Conservation (phyloP, 495 filamentous ascomycete species). For the Daldinia bambusicola region DNA sequence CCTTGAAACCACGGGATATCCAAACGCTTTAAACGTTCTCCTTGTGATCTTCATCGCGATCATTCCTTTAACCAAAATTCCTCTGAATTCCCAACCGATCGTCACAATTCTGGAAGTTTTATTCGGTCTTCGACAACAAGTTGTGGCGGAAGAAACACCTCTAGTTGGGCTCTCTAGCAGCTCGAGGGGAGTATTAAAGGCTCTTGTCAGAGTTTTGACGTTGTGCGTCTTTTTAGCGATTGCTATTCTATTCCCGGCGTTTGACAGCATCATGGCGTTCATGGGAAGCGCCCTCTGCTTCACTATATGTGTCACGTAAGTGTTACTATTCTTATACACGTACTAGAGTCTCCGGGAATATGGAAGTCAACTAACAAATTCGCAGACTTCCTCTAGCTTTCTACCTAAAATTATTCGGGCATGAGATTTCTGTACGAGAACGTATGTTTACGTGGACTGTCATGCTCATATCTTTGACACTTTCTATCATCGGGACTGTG, state of each 20-base stretch:
- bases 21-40: constrained; percentile 74
- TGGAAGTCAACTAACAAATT: not conserved
- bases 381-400: constrained; percentile 79
- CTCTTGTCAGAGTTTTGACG: constrained; percentile 66
- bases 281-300: constrained; percentile 93
- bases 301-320: constrained; percentile 87
- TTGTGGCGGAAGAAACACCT: constrained; percentile 55
- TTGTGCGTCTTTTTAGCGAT: constrained; percentile 56
- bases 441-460: constrained; percentile 73
- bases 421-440: constrained; percentile 74
- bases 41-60: constrained; percentile 89
- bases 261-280: constrained; percentile 94
- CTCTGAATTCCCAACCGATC: constrained; percentile 89
- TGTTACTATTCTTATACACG: constrained; percentile 23
- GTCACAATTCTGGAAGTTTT: constrained; percentile 84
- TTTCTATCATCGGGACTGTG: constrained; percentile 82
- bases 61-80: constrained; percentile 94
- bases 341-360: not conserved
- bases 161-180: constrained; percentile 65
- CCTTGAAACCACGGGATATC: constrained; percentile 76
- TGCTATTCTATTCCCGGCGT: constrained; percentile 84
- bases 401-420: constrained; percentile 91
- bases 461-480: constrained; percentile 71
- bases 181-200: constrained; percentile 68
- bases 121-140: constrained; percentile 71